phyloP scores from a whole-genome alignment of 169 alveolate species.

The Plasmodium cynomolgi region DNA sequence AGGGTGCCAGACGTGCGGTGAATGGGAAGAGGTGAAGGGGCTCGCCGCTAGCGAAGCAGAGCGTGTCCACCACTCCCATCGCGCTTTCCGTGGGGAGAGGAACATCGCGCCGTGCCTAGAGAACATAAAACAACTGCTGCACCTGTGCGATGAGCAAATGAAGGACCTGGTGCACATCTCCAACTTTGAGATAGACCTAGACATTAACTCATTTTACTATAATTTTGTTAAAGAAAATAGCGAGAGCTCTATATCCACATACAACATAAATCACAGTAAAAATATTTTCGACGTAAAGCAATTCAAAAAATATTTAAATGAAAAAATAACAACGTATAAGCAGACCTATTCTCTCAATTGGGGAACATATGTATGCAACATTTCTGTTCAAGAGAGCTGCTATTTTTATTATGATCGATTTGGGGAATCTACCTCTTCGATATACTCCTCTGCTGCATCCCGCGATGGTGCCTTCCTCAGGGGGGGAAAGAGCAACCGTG shows the following conservation, averaged over 20 bases:
- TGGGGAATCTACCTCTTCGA: neutral
- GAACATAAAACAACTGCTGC: constrained; percentile 28
- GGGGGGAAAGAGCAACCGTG: neutral
- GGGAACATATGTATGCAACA: neutral
- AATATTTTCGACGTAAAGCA: constrained; percentile 49
- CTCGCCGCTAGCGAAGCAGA: neutral
- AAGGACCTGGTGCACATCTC: constrained; percentile 35
- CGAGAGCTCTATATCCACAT: constrained; percentile 1
- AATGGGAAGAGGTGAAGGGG: neutral
- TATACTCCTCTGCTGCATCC: neutral
- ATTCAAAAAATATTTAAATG: neutral
- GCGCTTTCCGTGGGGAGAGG: neutral
- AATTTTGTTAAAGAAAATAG: constrained; percentile 5
- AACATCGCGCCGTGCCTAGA: neutral
- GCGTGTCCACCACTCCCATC: neutral
- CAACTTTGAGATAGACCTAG: constrained; percentile 31
- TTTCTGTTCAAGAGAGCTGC: neutral
- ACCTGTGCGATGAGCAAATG: constrained; percentile 22
- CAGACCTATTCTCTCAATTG: neutral
- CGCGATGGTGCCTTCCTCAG: too few relatives aligned
- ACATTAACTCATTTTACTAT: constrained; percentile 13
- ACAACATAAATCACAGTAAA: constrained; percentile 22
- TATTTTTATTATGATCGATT: neutral
- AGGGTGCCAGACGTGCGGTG: neutral
- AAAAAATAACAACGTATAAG: constrained; percentile 8